Base-by-base conservation (phyloP, 768 basidiomycete genomes). In the Lactifluus echinatus region DNA sequence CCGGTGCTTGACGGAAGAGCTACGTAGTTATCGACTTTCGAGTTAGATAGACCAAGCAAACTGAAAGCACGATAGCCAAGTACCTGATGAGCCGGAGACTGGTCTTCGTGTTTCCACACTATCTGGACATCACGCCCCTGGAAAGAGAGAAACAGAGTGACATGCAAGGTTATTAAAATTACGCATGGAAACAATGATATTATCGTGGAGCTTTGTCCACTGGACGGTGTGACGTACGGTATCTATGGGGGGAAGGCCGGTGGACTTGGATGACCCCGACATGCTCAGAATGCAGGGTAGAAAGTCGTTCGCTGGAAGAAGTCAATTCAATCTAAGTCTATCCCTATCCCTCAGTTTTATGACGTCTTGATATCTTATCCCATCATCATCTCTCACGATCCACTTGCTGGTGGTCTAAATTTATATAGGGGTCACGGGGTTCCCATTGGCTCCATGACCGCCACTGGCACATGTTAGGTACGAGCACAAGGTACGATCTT, bases 61-160 rank as follows among this genome's bases (percentile, higher is more conserved):
- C n/a, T n/a, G n/a, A n/a, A n/a, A 39, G 8, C 8, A 33, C 21
- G 14, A 43, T 44, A 68, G 17, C 23, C 26, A n/a, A 24, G 43
- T 65, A 87, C 90, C 75, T 84, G 82, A 70, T 94, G 92, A 8
- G 91, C 91, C 71, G 93, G 89, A 1, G 91, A 93, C 52, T 93
- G 87, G 60, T 84, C 80, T 68, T 93, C 92, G 53, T 86, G 79
- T 64, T 76, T 84, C 71, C 79, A 77, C 56, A 80, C 79, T 63
- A 78, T 83, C 69, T 88, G 79, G 37, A 76, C 82, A 66, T 85
- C 82, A 59, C 76, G 76, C 29, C 87, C 81, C 85, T 89, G 82
- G 28, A 78, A 72, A 42, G 80, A 46, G 31, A 57, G n/a, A n/a
- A n/a, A n/a, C n/a, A n/a, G n/a, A n/a, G n/a, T n/a, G n/a, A n/a